These are phyloP conservation scores for Tricholoma furcatifolium DNA, from an alignment of 768 basidiomycete genomes.

Conservation along the genomic window DNA sequence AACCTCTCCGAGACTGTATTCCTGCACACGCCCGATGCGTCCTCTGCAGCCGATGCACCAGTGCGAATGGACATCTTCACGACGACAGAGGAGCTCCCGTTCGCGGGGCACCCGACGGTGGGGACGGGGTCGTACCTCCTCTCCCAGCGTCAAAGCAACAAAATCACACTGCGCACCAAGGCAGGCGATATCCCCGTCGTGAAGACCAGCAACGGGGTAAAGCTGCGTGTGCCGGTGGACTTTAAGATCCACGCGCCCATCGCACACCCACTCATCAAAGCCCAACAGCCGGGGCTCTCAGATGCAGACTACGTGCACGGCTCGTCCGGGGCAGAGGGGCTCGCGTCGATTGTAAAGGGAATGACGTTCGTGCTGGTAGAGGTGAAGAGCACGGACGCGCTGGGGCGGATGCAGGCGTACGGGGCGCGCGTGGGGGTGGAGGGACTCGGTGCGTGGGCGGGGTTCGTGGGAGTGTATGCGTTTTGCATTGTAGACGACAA, in stretches of 20 bases:
- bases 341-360: constrained; percentile 46
- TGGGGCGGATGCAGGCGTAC: constrained; percentile 29
- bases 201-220: constrained; percentile 26
- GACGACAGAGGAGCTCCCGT: constrained; percentile 36
- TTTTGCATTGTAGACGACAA: constrained; percentile 26
- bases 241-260: constrained; percentile 38
- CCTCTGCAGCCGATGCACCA: constrained; percentile 17
- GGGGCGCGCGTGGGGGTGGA: constrained; percentile 24
- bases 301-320: constrained; percentile 37
- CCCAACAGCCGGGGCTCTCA: constrained; percentile 25
- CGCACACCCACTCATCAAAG: constrained; percentile 24
- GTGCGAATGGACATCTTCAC: constrained; percentile 42
- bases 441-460: constrained; percentile 38
- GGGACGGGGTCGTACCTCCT: constrained; percentile 44
- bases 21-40: constrained; percentile 30
- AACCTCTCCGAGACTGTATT: constrained; percentile 51
- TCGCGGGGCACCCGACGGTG: constrained; percentile 46
- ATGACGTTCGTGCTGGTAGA: constrained; percentile 43
- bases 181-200: constrained; percentile 41
- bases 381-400: constrained; percentile 36
- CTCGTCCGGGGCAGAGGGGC: constrained; percentile 26
- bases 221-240: constrained; percentile 37
- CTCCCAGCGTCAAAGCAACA: constrained; percentile 16
- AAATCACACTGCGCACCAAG: constrained; percentile 34
- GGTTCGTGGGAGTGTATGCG: constrained; percentile 35